Base-by-base conservation (phyloP, 2,329 filamentous ascomycete genomes). In the Phymatotrichopsis omnivora region DNA sequence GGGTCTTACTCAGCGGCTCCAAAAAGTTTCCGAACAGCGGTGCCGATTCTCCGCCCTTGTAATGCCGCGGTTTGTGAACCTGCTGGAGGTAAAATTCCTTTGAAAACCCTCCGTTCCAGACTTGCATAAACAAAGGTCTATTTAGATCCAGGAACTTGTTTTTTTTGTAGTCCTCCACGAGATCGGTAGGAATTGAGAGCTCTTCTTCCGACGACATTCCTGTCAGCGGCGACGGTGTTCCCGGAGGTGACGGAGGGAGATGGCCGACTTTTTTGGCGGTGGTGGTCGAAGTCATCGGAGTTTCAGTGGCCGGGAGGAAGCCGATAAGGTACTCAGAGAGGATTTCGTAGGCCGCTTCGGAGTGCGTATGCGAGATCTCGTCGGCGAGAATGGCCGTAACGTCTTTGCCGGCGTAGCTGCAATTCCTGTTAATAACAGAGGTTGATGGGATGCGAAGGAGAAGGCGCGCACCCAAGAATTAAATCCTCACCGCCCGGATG, bases 81-180 rank as follows among this genome's bases (percentile, higher is more conserved):
- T 98, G 91, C 57, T 95, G 80, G 19, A 98, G 74, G 61, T 98
- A 98, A 62, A 98, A 98, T n/a, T 85, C 77, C 64, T 95, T 98
- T 63, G 69, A 77, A 67, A 96, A 98, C 23, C 82, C 83, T 35
- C 87, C 82, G 55, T 69, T 74, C 82, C 84, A 95, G 31, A 98
- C 75, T 65, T 98, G 91, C 64, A 81, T 72, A 44, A 98, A 72
- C 44, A 98, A 72, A 5, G 91, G 89, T 59, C 74, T 78, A 67
- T 75, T 82, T 46, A 98, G 73, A 61, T 98, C 89, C 50, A 98
- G 72, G 60, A 98, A 98, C 65, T 93, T 93, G 74, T 96, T 80
- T 47, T 74, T 82, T 65, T 85, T 83, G 70, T 82, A 98, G 62
- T 98, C 91, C 34, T 66, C 65, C 19, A 54, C 63, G 46, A 72